Evolutionary conservation across 1,139 yeast genomes (phyloP).

Genomic region (Nakaseomyces bracarensis): DNA sequence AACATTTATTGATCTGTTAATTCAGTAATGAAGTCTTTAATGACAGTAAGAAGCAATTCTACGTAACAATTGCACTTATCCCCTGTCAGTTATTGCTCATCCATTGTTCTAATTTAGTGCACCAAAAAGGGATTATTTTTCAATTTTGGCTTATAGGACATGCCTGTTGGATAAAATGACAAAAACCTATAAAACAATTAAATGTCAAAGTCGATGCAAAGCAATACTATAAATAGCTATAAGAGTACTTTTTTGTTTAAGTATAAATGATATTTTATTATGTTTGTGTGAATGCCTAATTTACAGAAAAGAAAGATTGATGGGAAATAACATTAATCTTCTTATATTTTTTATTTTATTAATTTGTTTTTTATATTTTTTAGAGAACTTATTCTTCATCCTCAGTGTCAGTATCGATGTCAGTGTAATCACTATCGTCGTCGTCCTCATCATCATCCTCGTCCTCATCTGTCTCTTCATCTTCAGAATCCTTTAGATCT

Average conservation of each 20-base stretch:
- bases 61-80: too few relatives aligned
- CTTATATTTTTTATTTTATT: background rate
- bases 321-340: too few relatives aligned
- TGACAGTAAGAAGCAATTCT: too few relatives aligned
- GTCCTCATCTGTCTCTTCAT: slow-evolving; percentile 27
- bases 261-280: too few relatives aligned
- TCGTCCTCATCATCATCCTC: slow-evolving; percentile 42
- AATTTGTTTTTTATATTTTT: background rate
- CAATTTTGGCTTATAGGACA: too few relatives aligned
- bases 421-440: slow-evolving; percentile 38
- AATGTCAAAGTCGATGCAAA: too few relatives aligned
- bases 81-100: too few relatives aligned
- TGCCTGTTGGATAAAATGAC: background rate
- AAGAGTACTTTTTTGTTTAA: background rate
- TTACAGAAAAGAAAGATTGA: background rate
- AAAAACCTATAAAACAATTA: background rate
- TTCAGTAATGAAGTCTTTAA: too few relatives aligned
- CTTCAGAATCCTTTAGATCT: slow-evolving; percentile 12
- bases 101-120: too few relatives aligned
- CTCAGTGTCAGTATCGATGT: slow-evolving; percentile 39
- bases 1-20: too few relatives aligned
- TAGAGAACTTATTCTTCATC: slow-evolving; percentile 22
- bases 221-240: too few relatives aligned
- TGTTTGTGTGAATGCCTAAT: background rate
- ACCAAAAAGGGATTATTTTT: too few relatives aligned